phyloP scores from a whole-genome alignment of 1,284 basidiomycete species.

The Trichosporon sp. region DNA sequence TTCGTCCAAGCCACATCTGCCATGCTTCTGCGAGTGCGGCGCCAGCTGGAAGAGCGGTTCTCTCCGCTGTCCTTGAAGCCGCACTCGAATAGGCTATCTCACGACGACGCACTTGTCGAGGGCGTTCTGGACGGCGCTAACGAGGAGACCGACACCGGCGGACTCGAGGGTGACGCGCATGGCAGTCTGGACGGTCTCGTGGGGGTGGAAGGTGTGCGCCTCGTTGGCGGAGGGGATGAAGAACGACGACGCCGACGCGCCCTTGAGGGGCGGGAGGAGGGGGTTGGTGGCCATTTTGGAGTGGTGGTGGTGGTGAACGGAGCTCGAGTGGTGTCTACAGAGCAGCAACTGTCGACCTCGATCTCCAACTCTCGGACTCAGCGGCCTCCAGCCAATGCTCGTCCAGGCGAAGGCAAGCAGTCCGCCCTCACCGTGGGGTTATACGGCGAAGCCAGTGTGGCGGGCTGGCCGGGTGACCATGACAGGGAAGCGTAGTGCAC shows the following conservation, averaged over 20 bases:
- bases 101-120: conserved; percentile 54
- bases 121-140: conserved; percentile 80
- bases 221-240: conserved; percentile 40
- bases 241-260: conserved; percentile 25
- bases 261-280: conserved; percentile 36
- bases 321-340: conserved; percentile 7
- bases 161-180: conserved; percentile 63
- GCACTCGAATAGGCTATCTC: not conserved
- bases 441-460: conserved; percentile 13
- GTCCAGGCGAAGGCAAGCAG: conserved; percentile 12
- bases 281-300: conserved; percentile 31
- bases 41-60: not conserved
- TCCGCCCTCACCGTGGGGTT: conserved; percentile 7
- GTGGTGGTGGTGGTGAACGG: not conserved
- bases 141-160: conserved; percentile 68
- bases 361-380: not conserved
- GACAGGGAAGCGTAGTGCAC: not conserved
- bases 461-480: not conserved
- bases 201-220: conserved; percentile 37
- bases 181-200: conserved; percentile 49
- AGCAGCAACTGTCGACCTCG: conserved; percentile 11
- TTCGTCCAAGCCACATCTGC: not conserved
- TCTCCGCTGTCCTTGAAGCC: not conserved
- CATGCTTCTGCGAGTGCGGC: not conserved
- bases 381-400: conserved; percentile 18